Conservation (phyloP, 2,329 filamentous ascomycete genomes). For the Trichoderma polysporum region DNA sequence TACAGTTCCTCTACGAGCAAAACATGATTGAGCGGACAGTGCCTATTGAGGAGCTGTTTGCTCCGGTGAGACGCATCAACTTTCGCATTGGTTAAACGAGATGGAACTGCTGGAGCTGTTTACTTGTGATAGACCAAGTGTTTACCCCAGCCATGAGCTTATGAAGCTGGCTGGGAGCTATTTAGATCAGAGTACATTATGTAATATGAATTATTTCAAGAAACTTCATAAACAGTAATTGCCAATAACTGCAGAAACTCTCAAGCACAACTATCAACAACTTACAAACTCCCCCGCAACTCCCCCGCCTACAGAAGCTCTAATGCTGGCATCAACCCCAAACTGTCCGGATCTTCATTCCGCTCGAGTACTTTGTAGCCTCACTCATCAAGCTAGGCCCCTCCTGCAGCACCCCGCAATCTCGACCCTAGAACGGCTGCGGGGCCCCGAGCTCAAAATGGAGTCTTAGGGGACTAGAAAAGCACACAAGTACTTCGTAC, state of each 20-base stretch:
- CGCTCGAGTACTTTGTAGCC: neutral
- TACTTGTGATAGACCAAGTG: neutral
- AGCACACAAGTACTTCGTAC: neutral
- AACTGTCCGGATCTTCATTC: neutral
- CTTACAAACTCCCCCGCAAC: neutral
- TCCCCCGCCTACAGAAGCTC: neutral
- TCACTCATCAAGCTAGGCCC: neutral
- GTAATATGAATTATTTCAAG: neutral
- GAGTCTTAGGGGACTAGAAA: neutral
- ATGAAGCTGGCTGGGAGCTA: neutral
- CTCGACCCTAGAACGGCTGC: neutral
- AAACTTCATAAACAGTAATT: neutral
- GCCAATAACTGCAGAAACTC: neutral
- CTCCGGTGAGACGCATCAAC: constrained; percentile 13
- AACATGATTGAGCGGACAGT: constrained; percentile 15
- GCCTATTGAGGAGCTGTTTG: constrained; percentile 13
- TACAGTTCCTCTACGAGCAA: constrained; percentile 13
- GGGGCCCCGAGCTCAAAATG: neutral
- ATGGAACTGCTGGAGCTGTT: neutral
- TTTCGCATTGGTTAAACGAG: constrained; percentile 11
- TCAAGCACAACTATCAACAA: neutral
- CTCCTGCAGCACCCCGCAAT: neutral
- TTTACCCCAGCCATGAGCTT: neutral
- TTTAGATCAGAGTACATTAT: neutral
- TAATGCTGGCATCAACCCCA: neutral